These are phyloP conservation scores for Plenodomus lindquistii DNA, from an alignment of 2,329 filamentous ascomycete species.

Conservation along the genomic window DNA sequence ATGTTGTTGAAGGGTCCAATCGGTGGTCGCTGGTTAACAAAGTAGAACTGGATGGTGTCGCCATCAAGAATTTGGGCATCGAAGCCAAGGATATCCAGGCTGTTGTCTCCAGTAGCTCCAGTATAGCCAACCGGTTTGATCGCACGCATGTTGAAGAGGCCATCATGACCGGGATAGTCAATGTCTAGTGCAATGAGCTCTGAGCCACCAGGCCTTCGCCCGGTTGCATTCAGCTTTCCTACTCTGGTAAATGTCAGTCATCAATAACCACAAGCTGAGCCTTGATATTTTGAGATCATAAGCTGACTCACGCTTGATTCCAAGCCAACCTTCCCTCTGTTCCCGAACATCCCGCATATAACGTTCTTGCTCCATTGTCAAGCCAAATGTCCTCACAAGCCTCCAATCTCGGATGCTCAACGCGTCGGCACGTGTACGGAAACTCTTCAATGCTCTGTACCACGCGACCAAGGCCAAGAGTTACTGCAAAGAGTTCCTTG, in stretches of 20 bases:
- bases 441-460: slow-evolving; percentile 35
- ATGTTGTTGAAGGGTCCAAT: slow-evolving; percentile 24
- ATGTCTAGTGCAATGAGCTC: slow-evolving; percentile 35
- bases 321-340: slow-evolving; percentile 24
- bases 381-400: slow-evolving; percentile 40
- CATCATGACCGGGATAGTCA: slow-evolving; percentile 28
- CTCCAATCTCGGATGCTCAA: slow-evolving; percentile 28
- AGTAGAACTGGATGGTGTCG: slow-evolving; percentile 31
- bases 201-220: slow-evolving; percentile 24
- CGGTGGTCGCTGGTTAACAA: slow-evolving; percentile 33
- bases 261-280: not conserved
- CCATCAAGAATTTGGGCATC: slow-evolving; percentile 29
- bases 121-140: slow-evolving; percentile 27
- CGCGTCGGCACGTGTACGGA: slow-evolving; percentile 27
- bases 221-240: slow-evolving; percentile 22
- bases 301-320: slow-evolving; percentile 28
- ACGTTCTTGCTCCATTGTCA: slow-evolving; percentile 24
- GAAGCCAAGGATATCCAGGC: slow-evolving; percentile 32
- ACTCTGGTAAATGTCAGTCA: slow-evolving; percentile 14
- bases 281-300: not conserved
- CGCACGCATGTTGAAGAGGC: slow-evolving; percentile 26
- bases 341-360: slow-evolving; percentile 38
- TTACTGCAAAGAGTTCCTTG: slow-evolving; percentile 25
- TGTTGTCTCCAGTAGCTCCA: slow-evolving; percentile 24
- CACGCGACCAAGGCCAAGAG: slow-evolving; percentile 30